Conservation (phyloP, 2,329 filamentous ascomycete species). For the Pezicula radicicola region DNA sequence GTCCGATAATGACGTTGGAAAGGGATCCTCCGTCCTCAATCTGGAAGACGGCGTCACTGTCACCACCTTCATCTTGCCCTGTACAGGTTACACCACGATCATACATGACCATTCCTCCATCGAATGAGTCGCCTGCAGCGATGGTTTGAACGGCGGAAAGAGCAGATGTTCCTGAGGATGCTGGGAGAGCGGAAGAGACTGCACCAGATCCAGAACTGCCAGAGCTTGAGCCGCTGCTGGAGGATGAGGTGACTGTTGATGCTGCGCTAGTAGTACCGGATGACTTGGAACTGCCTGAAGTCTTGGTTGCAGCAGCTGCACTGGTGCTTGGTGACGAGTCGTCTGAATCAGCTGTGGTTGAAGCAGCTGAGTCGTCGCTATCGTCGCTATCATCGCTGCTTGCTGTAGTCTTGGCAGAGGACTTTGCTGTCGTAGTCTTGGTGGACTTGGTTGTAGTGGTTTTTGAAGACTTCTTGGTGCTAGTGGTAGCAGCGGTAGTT, state of each 20-base stretch:
- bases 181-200: constrained; percentile 27
- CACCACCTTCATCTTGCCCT: constrained; percentile 36
- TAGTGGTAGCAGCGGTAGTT: background rate
- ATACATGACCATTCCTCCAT: constrained; percentile 41
- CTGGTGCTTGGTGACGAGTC: too few species aligned
- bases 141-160: constrained; percentile 39
- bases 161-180: constrained; percentile 34
- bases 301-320: background rate
- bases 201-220: background rate
- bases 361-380: too few species aligned
- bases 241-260: background rate
- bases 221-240: background rate
- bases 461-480: background rate
- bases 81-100: constrained; percentile 35
- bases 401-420: background rate
- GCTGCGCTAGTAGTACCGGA: background rate
- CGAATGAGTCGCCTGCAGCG: constrained; percentile 37
- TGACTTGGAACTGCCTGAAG: background rate
- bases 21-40: constrained; percentile 22
- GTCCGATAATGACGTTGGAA: constrained; percentile 25
- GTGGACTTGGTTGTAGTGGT: background rate
- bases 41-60: constrained; percentile 26
- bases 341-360: too few species aligned
- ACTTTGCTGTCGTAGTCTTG: background rate
- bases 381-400: too few species aligned